phyloP scores from a whole-genome alignment of 2,329 filamentous ascomycete genomes.

The Alternaria solani region DNA sequence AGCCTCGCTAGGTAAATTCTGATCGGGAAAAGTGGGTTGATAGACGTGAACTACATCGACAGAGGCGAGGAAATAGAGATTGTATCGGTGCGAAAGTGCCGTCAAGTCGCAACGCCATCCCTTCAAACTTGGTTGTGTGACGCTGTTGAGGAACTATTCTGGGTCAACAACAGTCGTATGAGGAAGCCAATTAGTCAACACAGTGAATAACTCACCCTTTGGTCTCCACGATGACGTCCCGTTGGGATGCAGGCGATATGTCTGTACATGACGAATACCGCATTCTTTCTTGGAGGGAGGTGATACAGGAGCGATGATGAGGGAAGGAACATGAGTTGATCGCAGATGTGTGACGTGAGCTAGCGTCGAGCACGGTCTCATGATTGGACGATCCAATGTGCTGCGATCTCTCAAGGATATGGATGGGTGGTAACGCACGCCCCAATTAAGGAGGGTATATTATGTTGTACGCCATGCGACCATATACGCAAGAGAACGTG shows the following conservation, averaged over 20 bases:
- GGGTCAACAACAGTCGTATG: conserved; percentile 9
- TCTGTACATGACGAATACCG: conserved; percentile 21
- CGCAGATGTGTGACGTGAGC: conserved; percentile 13
- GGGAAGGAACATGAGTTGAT: background rate
- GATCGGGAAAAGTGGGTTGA: conserved; percentile 54
- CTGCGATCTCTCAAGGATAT: background rate
- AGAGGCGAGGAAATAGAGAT: conserved; percentile 60
- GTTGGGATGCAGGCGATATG: conserved; percentile 36
- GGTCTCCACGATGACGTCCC: conserved; percentile 30
- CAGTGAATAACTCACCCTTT: conserved; percentile 32
- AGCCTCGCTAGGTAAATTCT: conserved; percentile 48
- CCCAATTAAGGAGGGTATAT: background rate
- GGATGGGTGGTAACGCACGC: background rate
- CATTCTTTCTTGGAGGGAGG: background rate
- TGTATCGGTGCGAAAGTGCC: conserved; percentile 55
- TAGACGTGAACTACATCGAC: conserved; percentile 53
- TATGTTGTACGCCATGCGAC: background rate
- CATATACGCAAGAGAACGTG: background rate
- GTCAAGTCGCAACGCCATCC: conserved; percentile 57
- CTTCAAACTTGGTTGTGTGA: conserved; percentile 32
- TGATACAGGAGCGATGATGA: background rate
- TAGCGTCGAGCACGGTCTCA: conserved; percentile 7
- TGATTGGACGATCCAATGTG: conserved; percentile 3
- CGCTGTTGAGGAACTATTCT: conserved; percentile 21
- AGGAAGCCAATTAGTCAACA: background rate